Conservation (phyloP, 805 yeast species). For the Cyberlindnera suaveolens region DNA sequence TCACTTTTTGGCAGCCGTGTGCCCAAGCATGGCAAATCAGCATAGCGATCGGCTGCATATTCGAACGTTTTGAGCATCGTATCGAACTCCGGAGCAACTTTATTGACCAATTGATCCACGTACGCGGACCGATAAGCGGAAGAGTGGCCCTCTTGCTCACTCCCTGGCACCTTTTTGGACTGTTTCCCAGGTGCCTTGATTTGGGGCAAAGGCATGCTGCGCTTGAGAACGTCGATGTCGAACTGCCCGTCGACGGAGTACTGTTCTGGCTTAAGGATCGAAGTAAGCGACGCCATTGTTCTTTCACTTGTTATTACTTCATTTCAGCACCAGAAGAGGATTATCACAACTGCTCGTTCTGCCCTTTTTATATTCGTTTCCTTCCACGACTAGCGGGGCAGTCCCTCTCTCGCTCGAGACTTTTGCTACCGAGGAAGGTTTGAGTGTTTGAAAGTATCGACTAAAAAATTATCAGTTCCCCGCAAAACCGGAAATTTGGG, state of each 20-base stretch:
- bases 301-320: neutral
- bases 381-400: no score
- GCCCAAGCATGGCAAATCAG: slow-evolving; percentile 9
- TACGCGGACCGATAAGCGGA: slow-evolving; percentile 39
- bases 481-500: no score
- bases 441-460: no score
- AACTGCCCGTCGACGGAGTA: slow-evolving; percentile 3
- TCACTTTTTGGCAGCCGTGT: slow-evolving; percentile 13
- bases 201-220: slow-evolving; percentile 2
- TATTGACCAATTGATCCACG: slow-evolving; percentile 27
- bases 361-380: no score
- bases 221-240: slow-evolving; percentile 2
- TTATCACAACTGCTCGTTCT: no score
- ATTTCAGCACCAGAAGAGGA: no score
- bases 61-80: slow-evolving; percentile 38
- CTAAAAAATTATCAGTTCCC: no score
- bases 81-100: slow-evolving; percentile 35
- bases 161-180: slow-evolving; percentile 24
- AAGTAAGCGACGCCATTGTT: slow-evolving; percentile 1
- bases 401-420: no score
- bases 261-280: slow-evolving; percentile 3
- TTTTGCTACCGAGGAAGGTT: no score
- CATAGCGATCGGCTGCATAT: slow-evolving; percentile 30
- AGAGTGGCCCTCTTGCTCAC: slow-evolving; percentile 33
- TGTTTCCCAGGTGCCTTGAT: neutral